Percentiles rank a stretch among this genome's conserved stretches.
phyloP scores from a whole-genome alignment of 1,284 basidiomycete species.

The Leccinum laetum region DNA sequence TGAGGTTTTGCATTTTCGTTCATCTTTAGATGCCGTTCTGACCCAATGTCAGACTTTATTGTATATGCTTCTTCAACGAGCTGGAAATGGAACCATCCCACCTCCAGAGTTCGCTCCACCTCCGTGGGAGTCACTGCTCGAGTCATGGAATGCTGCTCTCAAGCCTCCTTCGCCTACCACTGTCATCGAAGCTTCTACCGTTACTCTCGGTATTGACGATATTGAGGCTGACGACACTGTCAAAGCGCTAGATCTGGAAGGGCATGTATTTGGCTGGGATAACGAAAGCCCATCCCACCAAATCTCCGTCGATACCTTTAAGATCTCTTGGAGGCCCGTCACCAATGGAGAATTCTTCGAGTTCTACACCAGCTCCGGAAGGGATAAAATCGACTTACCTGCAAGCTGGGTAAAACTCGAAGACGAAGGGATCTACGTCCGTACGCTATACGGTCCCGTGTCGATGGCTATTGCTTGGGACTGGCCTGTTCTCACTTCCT shows the following conservation, averaged over 20 bases:
- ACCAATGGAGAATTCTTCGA: constrained; percentile 79
- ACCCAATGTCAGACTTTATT: constrained; percentile 67
- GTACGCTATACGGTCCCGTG: constrained; percentile 88
- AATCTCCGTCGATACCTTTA: constrained; percentile 62
- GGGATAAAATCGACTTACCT: constrained; percentile 45
- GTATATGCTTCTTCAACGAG: constrained; percentile 90
- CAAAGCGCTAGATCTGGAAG: constrained; percentile 37
- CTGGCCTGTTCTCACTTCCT: constrained; percentile 90
- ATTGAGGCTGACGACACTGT: constrained; percentile 67
- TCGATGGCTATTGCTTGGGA: constrained; percentile 71
- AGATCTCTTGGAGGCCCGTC: constrained; percentile 82
- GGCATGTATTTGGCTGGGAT: constrained; percentile 94
- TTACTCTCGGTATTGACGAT: constrained; percentile 87
- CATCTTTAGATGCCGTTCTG: constrained; percentile 6
- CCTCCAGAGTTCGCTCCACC: constrained; percentile 79
- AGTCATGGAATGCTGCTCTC: constrained; percentile 61
- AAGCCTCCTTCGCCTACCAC: constrained; percentile 45
- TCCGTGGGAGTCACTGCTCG: constrained; percentile 71
- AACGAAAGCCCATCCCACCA: constrained; percentile 80
- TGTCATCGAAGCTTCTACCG: constrained; percentile 56
- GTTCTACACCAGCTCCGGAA: constrained; percentile 47
- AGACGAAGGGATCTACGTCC: constrained; percentile 59
- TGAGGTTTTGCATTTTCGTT: constrained; percentile 43
- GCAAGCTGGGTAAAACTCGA: constrained; percentile 63
- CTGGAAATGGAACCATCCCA: constrained; percentile 74